A percentile compares a stretch with the other conserved stretches of the same genome.
These are phyloP conservation scores for Picea abies DNA, from an alignment of 83 land plant species.

Conservation along the genomic window DNA sequence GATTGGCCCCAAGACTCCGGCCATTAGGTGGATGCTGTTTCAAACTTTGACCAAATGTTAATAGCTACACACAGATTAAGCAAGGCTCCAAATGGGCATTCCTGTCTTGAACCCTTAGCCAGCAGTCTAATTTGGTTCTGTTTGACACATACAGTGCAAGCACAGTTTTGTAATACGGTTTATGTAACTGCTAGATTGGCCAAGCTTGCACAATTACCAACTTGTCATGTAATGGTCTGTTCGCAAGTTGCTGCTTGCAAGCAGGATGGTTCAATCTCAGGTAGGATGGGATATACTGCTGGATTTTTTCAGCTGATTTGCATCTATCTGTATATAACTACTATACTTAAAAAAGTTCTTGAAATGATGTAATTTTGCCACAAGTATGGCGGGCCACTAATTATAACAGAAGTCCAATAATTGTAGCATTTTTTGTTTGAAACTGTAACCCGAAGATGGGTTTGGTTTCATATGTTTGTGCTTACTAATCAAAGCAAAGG, in stretches of 20 bases:
- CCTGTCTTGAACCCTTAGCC: slow-evolving; percentile 1
- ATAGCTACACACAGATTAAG: slow-evolving; percentile 7
- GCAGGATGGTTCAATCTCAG: slow-evolving; percentile 13
- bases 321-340: slow-evolving; percentile 12
- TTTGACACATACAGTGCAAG: slow-evolving; percentile 15
- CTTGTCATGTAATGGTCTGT: slow-evolving; percentile 1
- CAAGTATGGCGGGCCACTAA: slow-evolving; percentile 15
- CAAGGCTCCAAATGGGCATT: not conserved
- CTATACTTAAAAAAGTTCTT: slow-evolving; percentile 3
- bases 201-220: slow-evolving; percentile 5
- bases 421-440: slow-evolving; percentile 14
- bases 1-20: not conserved
- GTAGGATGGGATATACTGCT: slow-evolving; percentile 14
- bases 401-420: slow-evolving; percentile 8
- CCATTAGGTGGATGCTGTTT: slow-evolving; percentile 1
- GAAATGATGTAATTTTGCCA: slow-evolving; percentile 17
- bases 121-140: slow-evolving; percentile 14
- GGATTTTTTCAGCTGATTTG: slow-evolving; percentile 11
- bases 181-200: slow-evolving; percentile 12
- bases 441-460: slow-evolving; percentile 3
- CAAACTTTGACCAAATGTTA: slow-evolving; percentile 1
- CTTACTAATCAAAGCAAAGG: slow-evolving; percentile 3
- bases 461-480: slow-evolving; percentile 2
- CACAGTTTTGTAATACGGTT: slow-evolving; percentile 7
- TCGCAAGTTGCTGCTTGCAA: slow-evolving; percentile 12